These are phyloP conservation scores for Talaromyces sp. DNA, from an alignment of 2,329 filamentous ascomycete genomes.

Conservation along the genomic window DNA sequence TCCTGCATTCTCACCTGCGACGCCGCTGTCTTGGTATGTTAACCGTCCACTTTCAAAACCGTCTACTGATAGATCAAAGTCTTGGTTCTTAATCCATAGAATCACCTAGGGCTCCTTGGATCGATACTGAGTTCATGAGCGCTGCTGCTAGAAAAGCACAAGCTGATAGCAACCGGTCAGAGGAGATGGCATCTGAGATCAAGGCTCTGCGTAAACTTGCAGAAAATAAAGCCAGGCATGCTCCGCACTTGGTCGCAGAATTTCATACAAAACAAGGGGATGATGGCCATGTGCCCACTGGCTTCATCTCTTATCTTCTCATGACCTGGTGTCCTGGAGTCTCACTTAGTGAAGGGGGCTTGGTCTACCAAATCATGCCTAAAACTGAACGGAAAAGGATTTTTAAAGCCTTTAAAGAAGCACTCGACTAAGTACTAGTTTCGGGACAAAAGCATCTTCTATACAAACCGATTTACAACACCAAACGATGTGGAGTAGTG, in stretches of 20 bases:
- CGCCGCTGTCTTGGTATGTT: background rate
- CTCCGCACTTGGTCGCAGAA: background rate
- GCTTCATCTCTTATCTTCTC: background rate
- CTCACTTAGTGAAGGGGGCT: background rate
- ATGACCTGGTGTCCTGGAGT: background rate
- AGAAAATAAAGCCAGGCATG: background rate
- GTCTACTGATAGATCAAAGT: background rate
- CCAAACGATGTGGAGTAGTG: constrained; percentile 1
- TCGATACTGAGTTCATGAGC: background rate
- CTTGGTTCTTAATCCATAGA: background rate
- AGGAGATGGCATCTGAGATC: background rate
- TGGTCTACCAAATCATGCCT: background rate
- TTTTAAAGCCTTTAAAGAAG: background rate
- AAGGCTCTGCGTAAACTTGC: background rate
- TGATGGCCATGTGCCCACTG: background rate
- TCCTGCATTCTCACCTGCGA: background rate
- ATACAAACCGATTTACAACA: background rate
- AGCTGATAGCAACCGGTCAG: background rate
- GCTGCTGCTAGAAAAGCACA: background rate
- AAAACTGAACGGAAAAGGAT: background rate
- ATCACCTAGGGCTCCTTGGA: background rate
- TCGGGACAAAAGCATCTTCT: background rate
- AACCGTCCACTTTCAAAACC: background rate
- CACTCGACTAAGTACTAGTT: background rate
- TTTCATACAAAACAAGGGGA: background rate